Evolutionary conservation across 176 grass and related monocot species (phyloP).

Genomic region (Raddia distichophylla): DNA sequence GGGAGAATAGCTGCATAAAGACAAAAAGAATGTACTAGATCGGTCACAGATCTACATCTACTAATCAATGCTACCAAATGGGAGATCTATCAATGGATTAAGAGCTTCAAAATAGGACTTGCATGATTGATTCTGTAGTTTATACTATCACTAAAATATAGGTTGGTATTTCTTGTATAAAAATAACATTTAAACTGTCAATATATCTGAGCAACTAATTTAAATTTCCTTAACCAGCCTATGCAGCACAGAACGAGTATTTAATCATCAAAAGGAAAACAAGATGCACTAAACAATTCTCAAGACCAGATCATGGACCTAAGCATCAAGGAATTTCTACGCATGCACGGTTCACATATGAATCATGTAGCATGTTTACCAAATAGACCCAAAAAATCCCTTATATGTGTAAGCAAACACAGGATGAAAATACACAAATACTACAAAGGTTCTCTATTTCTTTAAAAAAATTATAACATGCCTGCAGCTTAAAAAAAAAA

Average conservation of each 20-base stretch:
- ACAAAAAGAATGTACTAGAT: background rate
- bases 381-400: background rate
- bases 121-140: background rate
- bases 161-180: background rate
- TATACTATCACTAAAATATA: background rate
- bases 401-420: constrained; percentile 1
- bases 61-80: background rate
- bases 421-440: background rate
- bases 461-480: background rate
- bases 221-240: background rate
- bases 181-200: constrained; percentile 12
- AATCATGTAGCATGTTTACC: background rate
- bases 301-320: background rate
- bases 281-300: background rate
- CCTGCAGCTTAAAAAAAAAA: too few relatives aligned
- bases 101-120: background rate
- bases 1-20: background rate
- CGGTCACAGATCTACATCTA: background rate
- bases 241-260: background rate
- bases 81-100: background rate
- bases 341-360: constrained; percentile 4
- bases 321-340: background rate
- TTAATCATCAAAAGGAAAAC: background rate
- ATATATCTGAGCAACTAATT: constrained; percentile 18
- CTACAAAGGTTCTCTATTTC: background rate